These are phyloP conservation scores for Pythium oligandrum DNA, from an alignment of 352 stramenopile genomes.

Conservation along the genomic window DNA sequence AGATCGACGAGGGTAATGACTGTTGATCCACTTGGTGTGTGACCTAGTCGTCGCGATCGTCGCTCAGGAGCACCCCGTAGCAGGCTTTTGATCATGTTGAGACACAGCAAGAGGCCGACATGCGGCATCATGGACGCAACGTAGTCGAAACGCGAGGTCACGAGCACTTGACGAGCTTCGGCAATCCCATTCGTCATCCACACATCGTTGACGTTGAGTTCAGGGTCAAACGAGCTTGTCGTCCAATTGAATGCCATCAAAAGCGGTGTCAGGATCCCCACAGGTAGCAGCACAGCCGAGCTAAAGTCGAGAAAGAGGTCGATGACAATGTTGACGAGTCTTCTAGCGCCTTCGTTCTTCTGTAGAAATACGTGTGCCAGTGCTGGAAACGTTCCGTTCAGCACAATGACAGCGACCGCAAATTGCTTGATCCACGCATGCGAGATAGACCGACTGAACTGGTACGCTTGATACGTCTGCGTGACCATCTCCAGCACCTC, in stretches of 20 bases:
- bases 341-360: neutral
- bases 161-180: constrained; percentile 1
- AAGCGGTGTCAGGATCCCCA: constrained; percentile 19
- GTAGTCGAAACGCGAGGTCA: constrained; percentile 7
- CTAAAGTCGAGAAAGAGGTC: constrained; percentile 18
- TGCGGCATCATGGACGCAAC: constrained; percentile 10
- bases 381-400: constrained; percentile 13
- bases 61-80: neutral
- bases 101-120: constrained; percentile 1
- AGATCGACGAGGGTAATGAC: too few relatives aligned
- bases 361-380: constrained; percentile 5
- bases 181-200: constrained; percentile 4
- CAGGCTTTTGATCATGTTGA: constrained; percentile 11
- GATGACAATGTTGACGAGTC: constrained; percentile 7
- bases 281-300: constrained; percentile 17
- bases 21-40: neutral
- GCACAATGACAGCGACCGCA: constrained; percentile 11
- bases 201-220: constrained; percentile 7
- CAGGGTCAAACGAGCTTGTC: neutral
- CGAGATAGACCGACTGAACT: constrained; percentile 12
- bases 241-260: constrained; percentile 2
- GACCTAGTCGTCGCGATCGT: neutral
- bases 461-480: constrained; percentile 21
- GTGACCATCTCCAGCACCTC: constrained; percentile 15
- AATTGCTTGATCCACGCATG: constrained; percentile 19